phyloP scores from a whole-genome alignment of 768 basidiomycete species.

The Kwoniella shandongensis region DNA sequence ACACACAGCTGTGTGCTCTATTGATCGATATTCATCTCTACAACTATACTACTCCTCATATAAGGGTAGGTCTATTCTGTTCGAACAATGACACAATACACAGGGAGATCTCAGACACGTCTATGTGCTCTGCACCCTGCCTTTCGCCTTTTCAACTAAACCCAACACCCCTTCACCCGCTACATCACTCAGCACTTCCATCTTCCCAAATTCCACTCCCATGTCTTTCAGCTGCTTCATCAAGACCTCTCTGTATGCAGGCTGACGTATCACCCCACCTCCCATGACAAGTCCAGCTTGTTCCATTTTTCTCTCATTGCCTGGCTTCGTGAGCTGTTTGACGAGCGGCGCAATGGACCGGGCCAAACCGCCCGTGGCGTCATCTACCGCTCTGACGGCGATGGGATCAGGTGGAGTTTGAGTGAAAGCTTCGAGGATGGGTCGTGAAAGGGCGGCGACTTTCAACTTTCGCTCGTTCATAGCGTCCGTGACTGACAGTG shows the following conservation, averaged over 20 bases:
- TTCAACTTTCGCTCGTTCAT: conserved; percentile 40
- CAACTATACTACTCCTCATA: no score
- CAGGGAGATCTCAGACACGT: no score
- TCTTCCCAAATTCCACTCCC: conserved; percentile 24
- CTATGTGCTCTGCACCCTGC: no score
- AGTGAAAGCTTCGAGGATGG: conserved; percentile 18
- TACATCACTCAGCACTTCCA: conserved; percentile 27
- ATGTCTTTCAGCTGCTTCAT: conserved; percentile 15
- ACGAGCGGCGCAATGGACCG: conserved; percentile 24
- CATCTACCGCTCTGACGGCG: conserved; percentile 15
- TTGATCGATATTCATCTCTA: no score
- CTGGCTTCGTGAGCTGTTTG: not conserved
- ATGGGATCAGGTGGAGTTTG: conserved; percentile 22
- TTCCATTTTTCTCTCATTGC: not conserved
- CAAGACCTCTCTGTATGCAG: conserved; percentile 22
- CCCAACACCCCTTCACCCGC: conserved; percentile 31
- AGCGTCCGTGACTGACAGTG: conserved; percentile 26
- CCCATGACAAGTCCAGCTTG: conserved; percentile 33
- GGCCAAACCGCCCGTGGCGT: conserved; percentile 17
- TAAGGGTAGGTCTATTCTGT: no score
- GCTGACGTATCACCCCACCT: conserved; percentile 34
- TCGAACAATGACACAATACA: no score
- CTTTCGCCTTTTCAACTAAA: conserved; percentile 21
- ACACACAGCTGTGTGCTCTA: no score
- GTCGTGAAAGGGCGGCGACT: conserved; percentile 27